These are phyloP conservation scores for Pelargonium nanum DNA, from an alignment of 345 rosid genomes.

Conservation along the genomic window DNA sequence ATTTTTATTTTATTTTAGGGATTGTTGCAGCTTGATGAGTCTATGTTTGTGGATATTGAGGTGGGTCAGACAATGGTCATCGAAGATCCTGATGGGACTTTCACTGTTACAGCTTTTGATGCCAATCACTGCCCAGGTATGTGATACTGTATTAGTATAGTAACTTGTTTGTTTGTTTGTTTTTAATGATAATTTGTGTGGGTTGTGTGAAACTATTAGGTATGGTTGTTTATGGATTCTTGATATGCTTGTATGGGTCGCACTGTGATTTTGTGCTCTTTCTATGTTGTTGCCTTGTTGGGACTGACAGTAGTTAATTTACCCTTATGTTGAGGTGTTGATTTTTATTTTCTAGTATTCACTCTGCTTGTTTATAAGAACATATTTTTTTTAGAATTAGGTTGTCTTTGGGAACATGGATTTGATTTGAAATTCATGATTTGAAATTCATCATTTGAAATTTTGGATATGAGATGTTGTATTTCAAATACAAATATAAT, in stretches of 20 bases:
- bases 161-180: background rate
- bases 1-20: background rate
- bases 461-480: too few species aligned
- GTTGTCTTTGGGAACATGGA: background rate
- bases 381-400: too few species aligned
- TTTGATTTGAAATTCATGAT: background rate
- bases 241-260: background rate
- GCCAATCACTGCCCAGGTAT: conserved; percentile 82
- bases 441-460: too few species aligned
- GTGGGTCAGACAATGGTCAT: conserved; percentile 42
- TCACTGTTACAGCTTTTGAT: conserved; percentile 61
- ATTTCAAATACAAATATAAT: too few species aligned
- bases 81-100: conserved; percentile 53
- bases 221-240: background rate
- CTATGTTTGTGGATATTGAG: conserved; percentile 53
- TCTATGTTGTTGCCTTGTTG: too few species aligned
- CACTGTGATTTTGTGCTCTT: background rate
- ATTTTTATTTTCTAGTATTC: background rate
- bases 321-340: background rate
- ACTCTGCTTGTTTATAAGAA: background rate
- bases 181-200: background rate
- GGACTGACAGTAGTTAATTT: background rate
- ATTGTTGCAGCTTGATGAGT: conserved; percentile 41
- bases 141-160: background rate
- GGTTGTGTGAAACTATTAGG: background rate